Conservation (phyloP, 2,329 filamentous ascomycete genomes). For the Mycosphaerella arachidis region DNA sequence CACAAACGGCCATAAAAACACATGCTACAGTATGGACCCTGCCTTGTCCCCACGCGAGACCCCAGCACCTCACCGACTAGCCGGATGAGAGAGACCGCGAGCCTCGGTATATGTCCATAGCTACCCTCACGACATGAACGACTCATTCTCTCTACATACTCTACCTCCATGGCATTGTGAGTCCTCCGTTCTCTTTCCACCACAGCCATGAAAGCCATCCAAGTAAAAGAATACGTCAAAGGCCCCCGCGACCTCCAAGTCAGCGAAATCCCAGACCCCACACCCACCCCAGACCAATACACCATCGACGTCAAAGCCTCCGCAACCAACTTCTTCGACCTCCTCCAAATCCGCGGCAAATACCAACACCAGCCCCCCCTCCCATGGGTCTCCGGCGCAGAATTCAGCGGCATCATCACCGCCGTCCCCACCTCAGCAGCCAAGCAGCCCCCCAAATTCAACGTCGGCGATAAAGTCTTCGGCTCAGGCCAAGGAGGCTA, state of each 20-base stretch:
- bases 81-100: not conserved
- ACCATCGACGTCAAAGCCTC: conserved; percentile 80
- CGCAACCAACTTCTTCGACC: conserved; percentile 95
- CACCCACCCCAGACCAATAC: conserved; percentile 69
- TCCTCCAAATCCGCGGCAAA: conserved; percentile 90
- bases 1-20: not conserved
- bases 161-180: not conserved
- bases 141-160: not conserved
- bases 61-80: not conserved
- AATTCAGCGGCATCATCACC: conserved; percentile 78
- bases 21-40: not conserved
- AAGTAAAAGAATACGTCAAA: conserved; percentile 28
- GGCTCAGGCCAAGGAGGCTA: conserved; percentile 83
- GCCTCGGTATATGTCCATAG: not conserved
- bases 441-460: conserved; percentile 54
- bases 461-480: conserved; percentile 77
- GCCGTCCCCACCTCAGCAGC: conserved; percentile 52
- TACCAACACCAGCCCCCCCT: conserved; percentile 89
- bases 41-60: not conserved
- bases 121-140: not conserved
- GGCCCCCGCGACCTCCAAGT: conserved; percentile 75
- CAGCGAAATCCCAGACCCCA: conserved; percentile 67
- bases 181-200: not conserved
- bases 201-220: conserved; percentile 62
- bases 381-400: conserved; percentile 80